Base-by-base conservation (phyloP, 176 grass and related monocot genomes). In the Calamus simplicifolius region DNA sequence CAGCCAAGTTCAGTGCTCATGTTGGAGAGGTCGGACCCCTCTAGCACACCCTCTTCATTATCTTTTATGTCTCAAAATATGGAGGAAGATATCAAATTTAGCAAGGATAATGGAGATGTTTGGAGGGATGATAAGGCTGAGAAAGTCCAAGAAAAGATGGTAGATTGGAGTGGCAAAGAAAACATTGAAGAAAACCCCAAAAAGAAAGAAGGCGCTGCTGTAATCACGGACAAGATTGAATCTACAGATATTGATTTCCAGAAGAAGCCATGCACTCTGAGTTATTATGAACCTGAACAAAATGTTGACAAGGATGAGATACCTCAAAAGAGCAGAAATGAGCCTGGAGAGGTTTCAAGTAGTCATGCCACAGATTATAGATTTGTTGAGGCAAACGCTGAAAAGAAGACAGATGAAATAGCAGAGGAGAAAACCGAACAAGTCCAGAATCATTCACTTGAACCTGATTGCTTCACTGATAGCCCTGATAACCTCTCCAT, bases 371-470 rank as follows among this genome's bases (percentile, higher is more conserved):
- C 51, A 68, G 52, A 19, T 17, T 43, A 8, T 19, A 56, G 35
- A 4, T 68, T 48, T 16, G 38, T 19, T 10, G 10, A 19, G 4
- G 23, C 18, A 7, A 25, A 23, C 30, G 38, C 10, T 35, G 52
- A 16, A 5, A 5, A 21, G 19, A 13, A 16, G 3, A 17, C 6
- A 18, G 18, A 54, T 2, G 49, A 63, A 18, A 27, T 18, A 50
- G 62, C 58, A 30, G 68, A 70, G 29, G 48, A 57, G 21, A 59
- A 28, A 30, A 70, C 18, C 58, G 75, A 73, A 63, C 64, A 82
- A 74, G 69, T 75, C 49, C 64, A 67, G 50, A 78, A 77, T 56
- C 57, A 60, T 73, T 72, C 67, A 58, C 56, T 50, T 80, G 73
- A 77, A 58, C 66, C 55, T 23, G 80, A 62, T 62, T 73, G 76